Conservation (phyloP, 148 eudicot genomes). For the Chenopodium formosanum region DNA sequence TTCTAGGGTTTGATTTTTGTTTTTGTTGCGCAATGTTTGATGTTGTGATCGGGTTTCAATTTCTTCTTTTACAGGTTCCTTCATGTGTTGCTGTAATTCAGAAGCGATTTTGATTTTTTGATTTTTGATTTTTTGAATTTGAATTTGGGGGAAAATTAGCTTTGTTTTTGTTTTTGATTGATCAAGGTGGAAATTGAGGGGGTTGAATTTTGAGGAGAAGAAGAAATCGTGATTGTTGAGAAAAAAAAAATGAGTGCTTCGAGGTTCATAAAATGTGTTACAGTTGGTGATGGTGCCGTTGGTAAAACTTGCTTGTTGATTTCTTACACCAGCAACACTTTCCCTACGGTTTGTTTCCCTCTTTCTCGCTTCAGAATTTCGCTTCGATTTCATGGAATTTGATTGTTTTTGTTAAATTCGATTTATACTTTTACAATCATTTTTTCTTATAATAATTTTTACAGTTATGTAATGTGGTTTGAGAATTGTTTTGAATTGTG, state of each 20-base stretch:
- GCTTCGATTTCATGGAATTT: not conserved
- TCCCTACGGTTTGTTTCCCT: constrained; percentile 64
- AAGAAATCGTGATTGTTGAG: not conserved
- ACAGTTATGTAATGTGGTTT: not conserved
- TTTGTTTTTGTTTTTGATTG: not conserved
- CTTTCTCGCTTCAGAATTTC: not conserved
- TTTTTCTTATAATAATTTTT: too few species aligned
- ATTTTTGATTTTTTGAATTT: not conserved
- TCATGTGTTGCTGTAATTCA: not conserved
- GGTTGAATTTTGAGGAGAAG: constrained; percentile 4
- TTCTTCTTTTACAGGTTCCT: constrained; percentile 21
- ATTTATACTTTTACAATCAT: not conserved
- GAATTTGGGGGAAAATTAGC: not conserved
- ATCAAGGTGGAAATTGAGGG: not conserved
- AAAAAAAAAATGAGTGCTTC: constrained; percentile 73
- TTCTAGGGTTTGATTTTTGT: constrained; percentile 1
- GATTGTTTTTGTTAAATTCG: not conserved
- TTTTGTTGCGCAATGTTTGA: not conserved
- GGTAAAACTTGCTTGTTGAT: constrained; percentile 90
- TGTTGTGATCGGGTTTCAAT: not conserved
- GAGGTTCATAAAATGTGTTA: constrained; percentile 88
- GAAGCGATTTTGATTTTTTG: constrained; percentile 9
- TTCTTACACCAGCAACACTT: constrained; percentile 96
- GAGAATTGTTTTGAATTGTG: not conserved
- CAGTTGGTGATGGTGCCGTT: constrained; percentile 94